Evolutionary conservation across 2,329 filamentous ascomycete species (phyloP).

Genomic region (Emmonsia crescens): DNA sequence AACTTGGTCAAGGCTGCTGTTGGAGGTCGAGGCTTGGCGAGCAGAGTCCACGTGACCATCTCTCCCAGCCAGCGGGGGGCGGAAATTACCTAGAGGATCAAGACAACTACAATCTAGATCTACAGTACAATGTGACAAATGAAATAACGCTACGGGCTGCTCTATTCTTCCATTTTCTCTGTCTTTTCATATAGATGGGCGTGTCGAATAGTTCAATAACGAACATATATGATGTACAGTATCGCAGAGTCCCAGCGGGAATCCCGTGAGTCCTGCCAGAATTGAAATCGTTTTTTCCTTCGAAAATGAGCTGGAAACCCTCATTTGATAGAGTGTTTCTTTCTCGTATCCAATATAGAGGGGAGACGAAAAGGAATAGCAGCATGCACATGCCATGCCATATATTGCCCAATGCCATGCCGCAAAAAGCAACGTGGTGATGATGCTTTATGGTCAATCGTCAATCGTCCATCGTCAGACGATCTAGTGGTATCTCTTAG

Average conservation of each 20-base stretch:
- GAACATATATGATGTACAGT: background rate
- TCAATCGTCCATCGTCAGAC: background rate
- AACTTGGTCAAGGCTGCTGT: background rate
- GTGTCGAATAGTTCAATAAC: background rate
- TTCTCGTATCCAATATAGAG: background rate
- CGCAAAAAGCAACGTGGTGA: background rate
- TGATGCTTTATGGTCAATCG: background rate
- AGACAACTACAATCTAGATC: no score
- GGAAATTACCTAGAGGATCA: no score
- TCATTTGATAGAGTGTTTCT: background rate
- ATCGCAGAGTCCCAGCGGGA: background rate
- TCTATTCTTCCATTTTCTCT: background rate
- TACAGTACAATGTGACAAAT: no score
- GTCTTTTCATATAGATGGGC: background rate
- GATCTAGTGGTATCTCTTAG: background rate
- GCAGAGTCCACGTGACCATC: background rate
- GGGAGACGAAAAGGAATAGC: background rate
- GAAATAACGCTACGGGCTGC: no score
- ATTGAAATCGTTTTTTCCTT: background rate
- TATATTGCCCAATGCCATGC: background rate
- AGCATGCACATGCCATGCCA: background rate
- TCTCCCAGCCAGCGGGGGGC: no score
- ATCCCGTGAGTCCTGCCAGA: background rate
- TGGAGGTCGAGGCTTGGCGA: background rate
- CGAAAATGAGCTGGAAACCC: background rate